A percentile compares a stretch with the other conserved stretches of the same genome.
Evolutionary conservation across 2,329 filamentous ascomycete species (phyloP).

Genomic region (Penicillium concentricum): DNA sequence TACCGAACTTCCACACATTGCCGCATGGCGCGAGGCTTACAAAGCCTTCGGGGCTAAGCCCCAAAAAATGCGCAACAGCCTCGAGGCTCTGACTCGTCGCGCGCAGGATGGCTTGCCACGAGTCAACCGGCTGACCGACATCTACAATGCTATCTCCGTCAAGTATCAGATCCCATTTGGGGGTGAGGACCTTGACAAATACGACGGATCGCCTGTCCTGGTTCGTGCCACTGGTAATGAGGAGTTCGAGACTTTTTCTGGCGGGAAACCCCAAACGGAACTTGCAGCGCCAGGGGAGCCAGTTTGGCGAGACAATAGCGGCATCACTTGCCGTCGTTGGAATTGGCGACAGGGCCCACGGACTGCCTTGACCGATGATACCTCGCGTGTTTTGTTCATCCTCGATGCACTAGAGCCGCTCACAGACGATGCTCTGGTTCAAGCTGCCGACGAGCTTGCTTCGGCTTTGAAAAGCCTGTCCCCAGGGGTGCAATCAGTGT

Average conservation of each 20-base stretch:
- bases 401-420: conserved; percentile 18
- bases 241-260: conserved; percentile 32
- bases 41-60: conserved; percentile 43
- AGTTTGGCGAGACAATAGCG: conserved; percentile 41
- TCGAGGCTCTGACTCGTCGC: conserved; percentile 38
- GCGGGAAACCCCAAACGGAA: conserved; percentile 24
- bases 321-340: conserved; percentile 42
- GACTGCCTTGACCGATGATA: conserved; percentile 36
- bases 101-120: conserved; percentile 34
- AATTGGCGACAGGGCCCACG: conserved; percentile 42
- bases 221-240: conserved; percentile 36
- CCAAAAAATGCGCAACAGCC: conserved; percentile 37
- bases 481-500: background rate
- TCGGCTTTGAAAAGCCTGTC: conserved; percentile 6
- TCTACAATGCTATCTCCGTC: conserved; percentile 42
- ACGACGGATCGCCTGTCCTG: conserved; percentile 32
- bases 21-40: conserved; percentile 41
- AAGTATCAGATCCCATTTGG: conserved; percentile 42
- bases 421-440: conserved; percentile 3
- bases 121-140: conserved; percentile 41
- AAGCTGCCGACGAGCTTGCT: conserved; percentile 17
- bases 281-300: conserved; percentile 34
- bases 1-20: conserved; percentile 37
- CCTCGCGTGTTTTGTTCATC: conserved; percentile 32
- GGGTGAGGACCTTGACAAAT: conserved; percentile 42